These are phyloP conservation scores for Ambrosia artemisiifolia DNA, from an alignment of 129 eudicot species.

Conservation along the genomic window DNA sequence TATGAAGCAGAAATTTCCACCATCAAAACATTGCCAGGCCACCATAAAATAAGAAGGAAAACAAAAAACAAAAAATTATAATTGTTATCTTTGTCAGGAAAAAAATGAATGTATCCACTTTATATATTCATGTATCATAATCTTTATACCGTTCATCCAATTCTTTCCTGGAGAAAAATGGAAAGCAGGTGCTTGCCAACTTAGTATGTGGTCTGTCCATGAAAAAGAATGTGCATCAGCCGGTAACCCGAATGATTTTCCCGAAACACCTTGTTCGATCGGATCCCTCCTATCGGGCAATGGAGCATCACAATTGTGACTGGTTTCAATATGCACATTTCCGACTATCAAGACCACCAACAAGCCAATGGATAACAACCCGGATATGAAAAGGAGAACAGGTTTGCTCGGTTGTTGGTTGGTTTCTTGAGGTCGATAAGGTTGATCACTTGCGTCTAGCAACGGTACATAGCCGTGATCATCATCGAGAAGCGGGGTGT, in stretches of 20 bases:
- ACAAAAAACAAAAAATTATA: neutral
- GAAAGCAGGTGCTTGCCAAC: slow-evolving; percentile 33
- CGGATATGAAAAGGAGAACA: slow-evolving; percentile 28
- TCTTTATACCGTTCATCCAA: slow-evolving; percentile 36
- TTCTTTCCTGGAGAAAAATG: slow-evolving; percentile 29
- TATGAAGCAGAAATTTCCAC: slow-evolving; percentile 20
- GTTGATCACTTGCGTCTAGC: slow-evolving; percentile 28
- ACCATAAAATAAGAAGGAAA: slow-evolving; percentile 11
- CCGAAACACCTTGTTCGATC: slow-evolving; percentile 53
- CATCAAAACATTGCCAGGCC: slow-evolving; percentile 14
- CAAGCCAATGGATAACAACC: slow-evolving; percentile 33
- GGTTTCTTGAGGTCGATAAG: slow-evolving; percentile 23
- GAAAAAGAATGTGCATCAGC: slow-evolving; percentile 18
- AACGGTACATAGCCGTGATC: slow-evolving; percentile 27
- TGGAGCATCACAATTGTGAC: slow-evolving; percentile 1
- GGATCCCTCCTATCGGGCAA: slow-evolving; percentile 24
- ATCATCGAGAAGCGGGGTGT: slow-evolving; percentile 20
- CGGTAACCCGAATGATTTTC: slow-evolving; percentile 39
- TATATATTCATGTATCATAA: neutral
- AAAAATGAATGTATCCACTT: too few relatives aligned
- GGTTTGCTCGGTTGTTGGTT: slow-evolving; percentile 30
- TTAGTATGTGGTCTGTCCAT: slow-evolving; percentile 22
- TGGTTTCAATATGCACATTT: slow-evolving; percentile 26
- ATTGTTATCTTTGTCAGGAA: neutral
- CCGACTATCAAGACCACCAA: slow-evolving; percentile 32